Percentiles rank a stretch among this genome's conserved stretches.
Evolutionary conservation across 1,284 basidiomycete species (phyloP).

Genomic region (Boletellus deceptivus): DNA sequence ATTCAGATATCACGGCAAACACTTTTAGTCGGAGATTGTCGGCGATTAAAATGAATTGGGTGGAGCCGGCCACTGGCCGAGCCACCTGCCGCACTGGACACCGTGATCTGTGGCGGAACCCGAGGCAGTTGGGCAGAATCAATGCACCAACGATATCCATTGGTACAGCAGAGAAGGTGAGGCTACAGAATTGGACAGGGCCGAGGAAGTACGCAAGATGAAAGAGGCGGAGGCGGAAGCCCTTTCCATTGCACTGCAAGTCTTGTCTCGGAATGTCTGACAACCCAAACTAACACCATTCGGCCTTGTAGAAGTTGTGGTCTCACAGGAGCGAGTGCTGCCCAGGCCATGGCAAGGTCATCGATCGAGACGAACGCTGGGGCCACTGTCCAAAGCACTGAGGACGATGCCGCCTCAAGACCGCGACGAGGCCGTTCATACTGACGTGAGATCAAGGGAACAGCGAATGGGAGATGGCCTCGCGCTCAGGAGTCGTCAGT

Average conservation of each 20-base stretch:
- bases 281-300: constrained; percentile 2
- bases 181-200: constrained; percentile 44
- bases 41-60: constrained; percentile 9
- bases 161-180: constrained; percentile 79
- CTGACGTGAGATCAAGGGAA: constrained; percentile 10
- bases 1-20: background rate
- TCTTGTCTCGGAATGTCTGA: constrained; percentile 9
- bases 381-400: constrained; percentile 31
- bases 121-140: constrained; percentile 86
- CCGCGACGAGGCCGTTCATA: constrained; percentile 19
- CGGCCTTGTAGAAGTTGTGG: constrained; percentile 55
- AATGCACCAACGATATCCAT: constrained; percentile 92
- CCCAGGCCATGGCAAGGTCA: constrained; percentile 13
- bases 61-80: background rate
- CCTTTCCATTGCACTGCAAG: constrained; percentile 73
- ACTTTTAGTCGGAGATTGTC: constrained; percentile 23
- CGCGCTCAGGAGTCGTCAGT: constrained; percentile 16
- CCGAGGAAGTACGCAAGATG: constrained; percentile 73
- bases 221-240: constrained; percentile 90
- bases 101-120: constrained; percentile 76
- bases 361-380: constrained; percentile 18
- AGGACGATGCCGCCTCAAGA: constrained; percentile 23
- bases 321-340: constrained; percentile 43
- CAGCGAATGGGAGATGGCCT: constrained; percentile 20
- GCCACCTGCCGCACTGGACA: background rate